A percentile compares a stretch with the other conserved stretches of the same genome.
These are phyloP conservation scores for Oryza longistaminata DNA, from an alignment of 176 grass and related monocot species.

Conservation along the genomic window DNA sequence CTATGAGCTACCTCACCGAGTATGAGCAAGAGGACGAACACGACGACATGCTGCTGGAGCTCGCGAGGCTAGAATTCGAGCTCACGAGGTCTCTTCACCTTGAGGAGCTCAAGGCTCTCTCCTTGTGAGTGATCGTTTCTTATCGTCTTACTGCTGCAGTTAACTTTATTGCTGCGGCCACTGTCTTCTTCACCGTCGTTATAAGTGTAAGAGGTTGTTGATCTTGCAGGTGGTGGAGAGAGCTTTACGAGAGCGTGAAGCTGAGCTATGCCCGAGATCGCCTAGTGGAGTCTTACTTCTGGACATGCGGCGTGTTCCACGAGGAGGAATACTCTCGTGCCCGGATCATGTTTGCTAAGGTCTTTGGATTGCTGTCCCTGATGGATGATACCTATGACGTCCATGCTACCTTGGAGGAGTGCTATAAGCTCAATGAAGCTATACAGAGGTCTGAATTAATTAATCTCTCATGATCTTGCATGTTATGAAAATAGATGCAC, in stretches of 20 bases:
- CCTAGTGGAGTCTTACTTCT: background rate
- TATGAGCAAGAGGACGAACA: background rate
- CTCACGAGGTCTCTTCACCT: background rate
- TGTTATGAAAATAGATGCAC: too few species aligned
- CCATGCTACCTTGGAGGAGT: slow-evolving; percentile 31
- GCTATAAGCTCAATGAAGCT: background rate
- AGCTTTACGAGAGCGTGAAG: background rate
- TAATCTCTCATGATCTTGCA: too few species aligned
- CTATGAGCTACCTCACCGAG: too few species aligned
- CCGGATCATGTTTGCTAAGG: background rate
- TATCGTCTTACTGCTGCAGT: too few species aligned
- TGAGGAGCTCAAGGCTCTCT: slow-evolving; percentile 14
- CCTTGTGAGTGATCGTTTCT: background rate
- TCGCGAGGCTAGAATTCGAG: background rate
- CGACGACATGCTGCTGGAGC: background rate
- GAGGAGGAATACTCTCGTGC: slow-evolving; percentile 17
- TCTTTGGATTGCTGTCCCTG: background rate
- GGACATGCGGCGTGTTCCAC: background rate
- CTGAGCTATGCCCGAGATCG: slow-evolving; percentile 21
- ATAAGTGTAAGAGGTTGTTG: background rate
- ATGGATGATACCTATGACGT: background rate
- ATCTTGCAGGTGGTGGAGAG: slow-evolving; percentile 33
- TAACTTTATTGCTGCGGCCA: background rate
- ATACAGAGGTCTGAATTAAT: slow-evolving; percentile 11
- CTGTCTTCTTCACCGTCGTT: background rate